Evolutionary conservation across 352 stramenopile genomes (phyloP), one percentile per base, ranked within the genome.

Genomic region (Thalassiosira hispida): DNA sequence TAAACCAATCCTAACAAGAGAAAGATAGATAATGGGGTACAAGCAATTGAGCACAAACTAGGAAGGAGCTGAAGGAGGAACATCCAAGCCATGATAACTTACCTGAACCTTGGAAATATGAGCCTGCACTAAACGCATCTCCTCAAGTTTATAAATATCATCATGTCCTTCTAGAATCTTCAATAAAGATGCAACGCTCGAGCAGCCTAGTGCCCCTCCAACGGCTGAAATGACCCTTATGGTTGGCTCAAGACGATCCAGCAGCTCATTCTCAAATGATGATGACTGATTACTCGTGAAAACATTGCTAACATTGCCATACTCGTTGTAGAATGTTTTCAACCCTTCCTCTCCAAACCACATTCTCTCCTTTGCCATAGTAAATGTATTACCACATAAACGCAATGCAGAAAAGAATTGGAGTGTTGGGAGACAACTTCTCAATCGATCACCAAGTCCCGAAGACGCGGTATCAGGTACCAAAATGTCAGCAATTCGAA

Each of bases 261-360:
- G 25, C 4, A 84, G 22, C 22, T 53, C 61, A 38, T 53, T 82
- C 31, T 86, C 78, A 33, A 72, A 86, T 56, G 72, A 67, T 55
- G 68, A 86, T 56, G 72, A 67, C 47, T 71, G 44, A n/a, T 83
- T 64, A 51, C 70, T 64, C 12, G 51, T 64, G 18, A 83, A 64
- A 40, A 75, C 25, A 49, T 83, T 79, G 22, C 22, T 79, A 3
- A 83, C 60, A 57, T 79, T 83, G 5, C n/a, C 38, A 20, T 49
- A 83, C 33, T 83, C 75, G 25, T 79, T 42, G 27, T 79, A 76
- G 22, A 83, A 83, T 44, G 44, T 66, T 23, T 56, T 2, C n/a
- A 83, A 42, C 0, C 75, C 75, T 22, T 79, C 63, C 42, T 71
- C 59, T 20, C 75, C 75, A 61, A 83, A 75, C 75, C 75, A 83